Percentiles rank a stretch among this genome's conserved stretches.
Evolutionary conservation across 208 protist genomes (phyloP).

Genomic region (Trypanosoma mega): DNA sequence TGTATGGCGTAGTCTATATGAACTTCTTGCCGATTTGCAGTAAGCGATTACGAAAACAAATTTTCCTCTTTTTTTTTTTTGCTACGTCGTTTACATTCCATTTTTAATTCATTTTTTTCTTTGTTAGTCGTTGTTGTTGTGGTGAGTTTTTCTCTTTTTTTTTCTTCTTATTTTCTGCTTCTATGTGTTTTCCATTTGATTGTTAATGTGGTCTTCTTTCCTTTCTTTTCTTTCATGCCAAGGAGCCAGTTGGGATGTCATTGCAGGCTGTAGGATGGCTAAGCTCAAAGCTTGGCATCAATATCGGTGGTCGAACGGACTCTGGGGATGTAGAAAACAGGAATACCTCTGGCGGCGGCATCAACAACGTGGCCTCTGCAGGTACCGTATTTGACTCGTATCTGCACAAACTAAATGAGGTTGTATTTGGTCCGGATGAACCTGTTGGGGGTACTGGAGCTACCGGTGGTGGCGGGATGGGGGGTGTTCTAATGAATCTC

Average conservation of each 20-base stretch:
- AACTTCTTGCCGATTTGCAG: too few species aligned
- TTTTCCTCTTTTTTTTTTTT: too few species aligned
- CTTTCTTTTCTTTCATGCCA: slow-evolving; percentile 8
- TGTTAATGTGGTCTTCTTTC: slow-evolving; percentile 7
- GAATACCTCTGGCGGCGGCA: neutral
- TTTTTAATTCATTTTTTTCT: too few species aligned
- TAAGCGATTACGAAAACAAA: too few species aligned
- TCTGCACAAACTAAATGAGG: slow-evolving; percentile 27
- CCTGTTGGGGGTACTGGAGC: too few species aligned
- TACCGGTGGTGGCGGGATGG: slow-evolving; percentile 6
- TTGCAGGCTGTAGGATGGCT: slow-evolving; percentile 73
- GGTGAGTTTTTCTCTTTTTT: slow-evolving; percentile 14
- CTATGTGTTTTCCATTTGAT: slow-evolving; percentile 1
- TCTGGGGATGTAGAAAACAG: slow-evolving; percentile 5
- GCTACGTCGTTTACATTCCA: too few species aligned
- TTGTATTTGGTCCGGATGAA: slow-evolving; percentile 25
- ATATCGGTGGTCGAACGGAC: slow-evolving; percentile 50
- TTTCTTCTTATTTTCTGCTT: slow-evolving; percentile 17
- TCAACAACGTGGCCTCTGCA: neutral
- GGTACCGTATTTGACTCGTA: slow-evolving; percentile 15
- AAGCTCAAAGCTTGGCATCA: slow-evolving; percentile 70
- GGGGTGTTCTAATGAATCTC: neutral
- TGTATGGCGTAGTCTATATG: too few species aligned
- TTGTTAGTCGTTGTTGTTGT: neutral
- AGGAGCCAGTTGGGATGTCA: slow-evolving; percentile 39